A percentile compares a stretch with the other conserved stretches of the same genome.
These are phyloP conservation scores for Melampsora americana DNA, from an alignment of 1,284 basidiomycete genomes.

Conservation along the genomic window DNA sequence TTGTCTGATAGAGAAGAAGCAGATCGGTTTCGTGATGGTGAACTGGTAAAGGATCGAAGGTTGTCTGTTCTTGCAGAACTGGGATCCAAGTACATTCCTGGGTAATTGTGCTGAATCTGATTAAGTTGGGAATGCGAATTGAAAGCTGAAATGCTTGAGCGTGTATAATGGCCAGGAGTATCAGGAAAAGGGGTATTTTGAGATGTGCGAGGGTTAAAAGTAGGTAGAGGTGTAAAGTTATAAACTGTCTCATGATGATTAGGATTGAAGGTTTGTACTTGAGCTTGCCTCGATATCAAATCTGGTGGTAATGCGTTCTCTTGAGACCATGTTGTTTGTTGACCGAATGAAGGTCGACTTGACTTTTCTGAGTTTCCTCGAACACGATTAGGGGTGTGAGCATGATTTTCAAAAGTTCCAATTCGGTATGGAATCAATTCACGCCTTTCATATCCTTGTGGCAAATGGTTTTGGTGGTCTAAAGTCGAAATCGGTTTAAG, in stretches of 20 bases:
- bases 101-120: not conserved
- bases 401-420: slow-evolving; percentile 3
- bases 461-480: not conserved
- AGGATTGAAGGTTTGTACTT: not conserved
- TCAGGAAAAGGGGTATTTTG: not conserved
- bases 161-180: not conserved
- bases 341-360: not conserved
- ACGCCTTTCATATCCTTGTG: not conserved
- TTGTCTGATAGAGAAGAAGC: not conserved
- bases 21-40: not conserved
- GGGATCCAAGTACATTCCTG: not conserved
- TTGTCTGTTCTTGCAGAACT: not conserved
- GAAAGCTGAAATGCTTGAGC: not conserved
- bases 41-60: not conserved
- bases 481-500: not conserved
- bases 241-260: slow-evolving; percentile 6
- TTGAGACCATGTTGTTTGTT: slow-evolving; percentile 6
- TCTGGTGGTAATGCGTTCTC: not conserved
- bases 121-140: not conserved
- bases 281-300: not conserved
- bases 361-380: slow-evolving; percentile 2
- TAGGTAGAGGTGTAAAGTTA: not conserved
- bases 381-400: not conserved
- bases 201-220: not conserved
- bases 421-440: not conserved